A percentile compares a stretch with the other conserved stretches of the same genome.
These are phyloP conservation scores for Letharia columbiana DNA, from an alignment of 495 filamentous ascomycete species.

Conservation along the genomic window DNA sequence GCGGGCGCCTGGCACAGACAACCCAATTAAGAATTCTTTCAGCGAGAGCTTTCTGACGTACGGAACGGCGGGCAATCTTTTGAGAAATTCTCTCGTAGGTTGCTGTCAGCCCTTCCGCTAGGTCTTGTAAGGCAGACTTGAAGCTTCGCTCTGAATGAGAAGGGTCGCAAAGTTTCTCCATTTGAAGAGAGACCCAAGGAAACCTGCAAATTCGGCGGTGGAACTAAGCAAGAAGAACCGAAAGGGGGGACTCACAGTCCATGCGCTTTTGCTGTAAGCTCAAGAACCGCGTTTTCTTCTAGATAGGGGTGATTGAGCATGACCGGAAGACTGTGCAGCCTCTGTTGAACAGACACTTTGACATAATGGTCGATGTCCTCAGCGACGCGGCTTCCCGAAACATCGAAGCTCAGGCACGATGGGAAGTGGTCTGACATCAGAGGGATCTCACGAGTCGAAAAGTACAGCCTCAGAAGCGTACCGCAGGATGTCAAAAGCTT, in stretches of 20 bases:
- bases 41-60: neutral
- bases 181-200: neutral
- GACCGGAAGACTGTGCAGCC: neutral
- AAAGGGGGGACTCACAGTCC: neutral
- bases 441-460: neutral
- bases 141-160: neutral
- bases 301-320: neutral
- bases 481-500: neutral
- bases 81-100: neutral
- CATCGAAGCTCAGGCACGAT: neutral
- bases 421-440: neutral
- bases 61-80: neutral
- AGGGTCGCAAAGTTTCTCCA: neutral
- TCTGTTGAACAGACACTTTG: neutral
- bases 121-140: neutral
- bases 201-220: neutral
- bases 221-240: neutral
- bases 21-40: neutral
- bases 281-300: neutral
- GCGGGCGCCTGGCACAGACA: neutral
- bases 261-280: neutral
- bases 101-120: neutral
- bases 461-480: neutral
- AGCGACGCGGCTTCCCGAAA: neutral
- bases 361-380: neutral